A percentile compares a stretch with the other conserved stretches of the same genome.
Evolutionary conservation across 2,329 filamentous ascomycete species (phyloP).

Genomic region (Myotisia sp.): DNA sequence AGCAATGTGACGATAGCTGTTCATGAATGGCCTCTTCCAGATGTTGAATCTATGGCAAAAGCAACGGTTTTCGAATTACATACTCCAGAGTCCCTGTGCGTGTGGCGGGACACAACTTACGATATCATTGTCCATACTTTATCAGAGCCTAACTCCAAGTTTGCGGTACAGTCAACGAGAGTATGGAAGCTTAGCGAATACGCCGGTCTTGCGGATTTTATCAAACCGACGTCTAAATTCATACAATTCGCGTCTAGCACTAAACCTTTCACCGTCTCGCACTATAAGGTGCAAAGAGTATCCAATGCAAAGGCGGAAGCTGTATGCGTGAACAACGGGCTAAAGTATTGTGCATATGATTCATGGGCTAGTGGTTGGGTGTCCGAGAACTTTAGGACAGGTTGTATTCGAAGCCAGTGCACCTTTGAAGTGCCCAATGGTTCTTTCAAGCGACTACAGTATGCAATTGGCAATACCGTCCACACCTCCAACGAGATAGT

Average conservation of each 20-base stretch:
- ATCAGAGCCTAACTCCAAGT: neutral
- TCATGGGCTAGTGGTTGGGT: constrained; percentile 12
- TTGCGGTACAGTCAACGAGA: neutral
- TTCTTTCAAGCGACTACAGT: constrained; percentile 16
- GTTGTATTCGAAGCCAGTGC: constrained; percentile 5
- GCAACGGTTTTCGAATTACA: constrained; percentile 41
- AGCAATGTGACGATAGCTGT: constrained; percentile 30
- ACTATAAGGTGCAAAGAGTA: constrained; percentile 6
- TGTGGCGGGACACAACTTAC: constrained; percentile 38
- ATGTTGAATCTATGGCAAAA: constrained; percentile 16
- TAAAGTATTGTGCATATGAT: constrained; percentile 4
- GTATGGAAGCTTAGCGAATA: constrained; percentile 2
- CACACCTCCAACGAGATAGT: constrained; percentile 39
- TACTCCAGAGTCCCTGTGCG: constrained; percentile 27
- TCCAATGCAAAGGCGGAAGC: constrained; percentile 7
- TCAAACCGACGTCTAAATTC: neutral
- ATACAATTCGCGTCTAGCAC: constrained; percentile 3
- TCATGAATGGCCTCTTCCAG: constrained; percentile 45
- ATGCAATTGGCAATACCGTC: constrained; percentile 8
- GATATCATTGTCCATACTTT: constrained; percentile 14
- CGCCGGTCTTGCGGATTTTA: constrained; percentile 3
- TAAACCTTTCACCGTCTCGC: constrained; percentile 4
- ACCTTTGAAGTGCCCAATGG: constrained; percentile 9
- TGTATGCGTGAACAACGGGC: constrained; percentile 2
- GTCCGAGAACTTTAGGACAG: constrained; percentile 11